Evolutionary conservation across 2,329 filamentous ascomycete species (phyloP).

Genomic region (Fusarium foetens): DNA sequence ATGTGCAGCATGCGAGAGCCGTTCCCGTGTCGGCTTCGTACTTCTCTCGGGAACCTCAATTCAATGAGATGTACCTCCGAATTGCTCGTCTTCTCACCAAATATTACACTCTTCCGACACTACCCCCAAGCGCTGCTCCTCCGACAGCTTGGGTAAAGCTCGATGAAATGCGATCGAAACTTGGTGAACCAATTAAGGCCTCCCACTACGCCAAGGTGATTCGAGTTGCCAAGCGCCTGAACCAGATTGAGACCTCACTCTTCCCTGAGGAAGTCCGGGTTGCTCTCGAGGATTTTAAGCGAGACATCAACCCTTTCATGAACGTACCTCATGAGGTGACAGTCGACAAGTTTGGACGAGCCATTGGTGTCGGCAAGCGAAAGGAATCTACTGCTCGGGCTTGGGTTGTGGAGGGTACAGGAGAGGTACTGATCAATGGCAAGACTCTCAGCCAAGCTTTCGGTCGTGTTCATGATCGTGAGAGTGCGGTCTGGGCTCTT

Average conservation of each 20-base stretch:
- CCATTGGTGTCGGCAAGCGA: slow-evolving; percentile 82
- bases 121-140: slow-evolving; percentile 72
- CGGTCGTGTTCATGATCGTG: slow-evolving; percentile 88
- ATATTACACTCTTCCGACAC: slow-evolving; percentile 77
- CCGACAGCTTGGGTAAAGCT: slow-evolving; percentile 84
- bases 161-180: slow-evolving; percentile 75
- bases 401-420: slow-evolving; percentile 91
- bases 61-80: slow-evolving; percentile 84
- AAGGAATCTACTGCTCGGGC: slow-evolving; percentile 89
- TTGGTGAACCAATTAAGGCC: slow-evolving; percentile 78
- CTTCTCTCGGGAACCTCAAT: slow-evolving; percentile 85
- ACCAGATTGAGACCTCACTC: slow-evolving; percentile 83
- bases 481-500: slow-evolving; percentile 92
- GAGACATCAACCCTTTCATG: slow-evolving; percentile 76
- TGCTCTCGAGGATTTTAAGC: slow-evolving; percentile 76
- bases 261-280: slow-evolving; percentile 75
- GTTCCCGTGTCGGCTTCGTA: slow-evolving; percentile 92
- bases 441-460: slow-evolving; percentile 86
- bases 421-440: slow-evolving; percentile 90
- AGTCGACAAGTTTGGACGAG: slow-evolving; percentile 81
- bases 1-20: slow-evolving; percentile 70
- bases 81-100: slow-evolving; percentile 77
- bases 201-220: slow-evolving; percentile 84
- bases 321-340: slow-evolving; percentile 70
- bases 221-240: slow-evolving; percentile 79